Percentiles rank a stretch among this genome's conserved stretches.
Evolutionary conservation across 768 basidiomycete genomes (phyloP).

Genomic region (Lactarius pseudohatsudake): DNA sequence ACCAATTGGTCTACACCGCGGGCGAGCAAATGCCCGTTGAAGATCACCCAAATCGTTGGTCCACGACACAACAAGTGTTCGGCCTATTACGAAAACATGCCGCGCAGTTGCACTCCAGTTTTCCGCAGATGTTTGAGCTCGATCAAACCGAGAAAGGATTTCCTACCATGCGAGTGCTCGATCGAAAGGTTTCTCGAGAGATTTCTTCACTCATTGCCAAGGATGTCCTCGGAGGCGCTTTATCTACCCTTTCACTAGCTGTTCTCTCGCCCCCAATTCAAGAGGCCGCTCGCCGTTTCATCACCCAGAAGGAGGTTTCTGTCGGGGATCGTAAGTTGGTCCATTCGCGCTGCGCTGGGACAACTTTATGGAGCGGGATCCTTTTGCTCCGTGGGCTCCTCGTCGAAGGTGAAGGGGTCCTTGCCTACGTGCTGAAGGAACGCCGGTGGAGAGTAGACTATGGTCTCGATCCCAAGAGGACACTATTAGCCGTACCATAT

Average conservation of each 20-base stretch:
- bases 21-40: conserved; percentile 41
- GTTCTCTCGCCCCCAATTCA: neutral
- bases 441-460: conserved; percentile 53
- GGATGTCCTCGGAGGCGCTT: neutral
- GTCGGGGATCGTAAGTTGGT: neutral
- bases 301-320: conserved; percentile 7
- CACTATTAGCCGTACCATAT: conserved; percentile 52
- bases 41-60: conserved; percentile 46
- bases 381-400: conserved; percentile 49
- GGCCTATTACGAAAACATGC: conserved; percentile 33
- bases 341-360: conserved; percentile 5
- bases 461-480: conserved; percentile 44
- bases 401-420: conserved; percentile 37
- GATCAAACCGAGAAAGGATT: conserved; percentile 1
- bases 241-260: neutral
- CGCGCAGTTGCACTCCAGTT: neutral
- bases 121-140: neutral
- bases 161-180: conserved; percentile 14
- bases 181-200: neutral
- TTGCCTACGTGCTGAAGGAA: conserved; percentile 39
- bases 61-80: conserved; percentile 41
- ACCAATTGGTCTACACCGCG: conserved; percentile 50
- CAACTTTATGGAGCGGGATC: conserved; percentile 39
- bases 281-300: conserved; percentile 4
- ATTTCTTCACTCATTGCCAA: conserved; percentile 6